Evolutionary conservation across 2,329 filamentous ascomycete genomes (phyloP).

Genomic region (Mariannaea elegans): DNA sequence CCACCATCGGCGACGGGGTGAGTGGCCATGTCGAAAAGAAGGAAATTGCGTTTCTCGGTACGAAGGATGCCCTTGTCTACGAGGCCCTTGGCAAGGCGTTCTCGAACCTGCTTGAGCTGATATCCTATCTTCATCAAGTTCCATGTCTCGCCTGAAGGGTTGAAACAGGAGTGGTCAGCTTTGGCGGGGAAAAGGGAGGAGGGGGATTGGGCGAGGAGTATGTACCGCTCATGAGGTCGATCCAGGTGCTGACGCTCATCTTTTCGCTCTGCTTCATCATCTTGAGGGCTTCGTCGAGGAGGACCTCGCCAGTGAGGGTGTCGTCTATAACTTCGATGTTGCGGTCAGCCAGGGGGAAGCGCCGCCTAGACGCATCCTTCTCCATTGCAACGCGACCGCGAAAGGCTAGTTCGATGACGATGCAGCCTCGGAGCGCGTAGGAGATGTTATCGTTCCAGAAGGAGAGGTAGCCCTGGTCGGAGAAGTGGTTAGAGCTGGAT

Average conservation of each 20-base stretch:
- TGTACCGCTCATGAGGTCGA: constrained; percentile 96
- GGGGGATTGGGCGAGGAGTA: constrained; percentile 28
- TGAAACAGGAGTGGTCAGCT: constrained; percentile 35
- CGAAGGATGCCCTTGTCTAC: constrained; percentile 99
- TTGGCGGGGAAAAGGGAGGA: neutral
- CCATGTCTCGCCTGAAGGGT: constrained; percentile 90
- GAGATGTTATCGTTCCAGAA: constrained; percentile 99
- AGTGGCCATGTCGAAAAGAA: constrained; percentile 99
- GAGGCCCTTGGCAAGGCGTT: constrained; percentile 94
- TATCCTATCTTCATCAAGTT: constrained; percentile 99
- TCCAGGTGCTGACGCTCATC: constrained; percentile 99
- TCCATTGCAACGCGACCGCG: constrained; percentile 98
- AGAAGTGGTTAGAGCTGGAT: constrained; percentile 15
- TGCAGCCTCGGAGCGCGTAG: constrained; percentile 95
- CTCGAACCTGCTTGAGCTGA: constrained; percentile 98
- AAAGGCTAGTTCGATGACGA: constrained; percentile 97
- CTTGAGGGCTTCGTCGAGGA: constrained; percentile 97
- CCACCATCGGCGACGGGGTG: constrained; percentile 96
- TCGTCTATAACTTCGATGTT: constrained; percentile 98
- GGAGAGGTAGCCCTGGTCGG: constrained; percentile 87
- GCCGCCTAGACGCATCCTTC: constrained; percentile 89
- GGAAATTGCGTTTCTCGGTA: constrained; percentile 99
- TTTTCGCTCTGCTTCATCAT: constrained; percentile 99
- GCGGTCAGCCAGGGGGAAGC: constrained; percentile 91
- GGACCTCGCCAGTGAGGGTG: constrained; percentile 93